Percentiles rank a stretch among this genome's conserved stretches.
Conservation (phyloP, 768 basidiomycete genomes). For the Russula vinacea region DNA sequence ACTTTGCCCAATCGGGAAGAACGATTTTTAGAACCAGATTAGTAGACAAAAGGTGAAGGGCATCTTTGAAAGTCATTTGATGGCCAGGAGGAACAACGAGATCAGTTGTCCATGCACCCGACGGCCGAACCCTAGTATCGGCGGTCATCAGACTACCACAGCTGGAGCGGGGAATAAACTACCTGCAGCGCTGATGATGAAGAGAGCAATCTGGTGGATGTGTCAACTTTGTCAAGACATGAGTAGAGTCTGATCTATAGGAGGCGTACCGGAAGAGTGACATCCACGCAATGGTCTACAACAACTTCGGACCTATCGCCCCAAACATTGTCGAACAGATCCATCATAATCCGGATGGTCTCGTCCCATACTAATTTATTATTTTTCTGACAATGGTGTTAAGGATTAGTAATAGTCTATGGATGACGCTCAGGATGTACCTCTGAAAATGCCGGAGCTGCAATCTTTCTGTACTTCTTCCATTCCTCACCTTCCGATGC, state of each 20-base stretch:
- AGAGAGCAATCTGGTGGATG: conserved; percentile 47
- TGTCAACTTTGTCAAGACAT: neutral
- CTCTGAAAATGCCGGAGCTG: conserved; percentile 63
- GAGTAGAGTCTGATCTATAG: neutral
- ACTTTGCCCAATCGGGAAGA: conserved; percentile 43
- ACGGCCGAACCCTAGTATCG: conserved; percentile 45
- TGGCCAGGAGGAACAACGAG: conserved; percentile 44
- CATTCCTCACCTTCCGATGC: conserved; percentile 61
- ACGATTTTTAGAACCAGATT: conserved; percentile 40
- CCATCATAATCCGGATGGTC: conserved; percentile 35
- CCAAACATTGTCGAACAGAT: conserved; percentile 47
- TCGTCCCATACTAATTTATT: conserved; percentile 44
- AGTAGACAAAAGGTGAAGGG: conserved; percentile 45
- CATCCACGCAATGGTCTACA: conserved; percentile 47
- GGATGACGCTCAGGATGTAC: conserved; percentile 34
- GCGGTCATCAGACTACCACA: neutral
- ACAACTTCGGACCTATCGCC: conserved; percentile 40
- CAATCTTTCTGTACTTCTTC: conserved; percentile 61
- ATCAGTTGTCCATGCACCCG: conserved; percentile 49
- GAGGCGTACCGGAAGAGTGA: conserved; percentile 52
- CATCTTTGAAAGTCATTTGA: conserved; percentile 48
- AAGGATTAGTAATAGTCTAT: neutral
- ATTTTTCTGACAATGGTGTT: conserved; percentile 33
- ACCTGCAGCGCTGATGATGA: conserved; percentile 53
- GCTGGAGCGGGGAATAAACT: neutral